Conservation (phyloP, 306 rosid genomes). For the Gleditsia sinensis region DNA sequence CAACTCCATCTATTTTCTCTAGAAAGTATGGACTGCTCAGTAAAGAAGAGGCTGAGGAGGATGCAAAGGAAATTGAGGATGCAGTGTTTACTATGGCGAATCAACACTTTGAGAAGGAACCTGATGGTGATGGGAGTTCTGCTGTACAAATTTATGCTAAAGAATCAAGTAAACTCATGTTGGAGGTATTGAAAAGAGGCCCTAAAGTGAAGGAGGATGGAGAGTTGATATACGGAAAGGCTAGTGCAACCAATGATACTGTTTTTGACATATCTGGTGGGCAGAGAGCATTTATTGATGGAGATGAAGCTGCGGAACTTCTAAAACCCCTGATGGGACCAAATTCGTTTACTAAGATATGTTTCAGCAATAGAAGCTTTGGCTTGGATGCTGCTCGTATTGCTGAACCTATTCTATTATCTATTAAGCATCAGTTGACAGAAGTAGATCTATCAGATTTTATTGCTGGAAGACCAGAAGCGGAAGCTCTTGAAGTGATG, state of each 20-base stretch:
- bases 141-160: constrained; percentile 89
- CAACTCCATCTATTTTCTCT: constrained; percentile 83
- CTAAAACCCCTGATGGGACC: constrained; percentile 59
- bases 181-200: constrained; percentile 84
- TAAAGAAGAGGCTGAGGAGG: constrained; percentile 77
- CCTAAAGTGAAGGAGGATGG: constrained; percentile 62
- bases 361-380: constrained; percentile 87
- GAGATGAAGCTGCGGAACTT: constrained; percentile 72
- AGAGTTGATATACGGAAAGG: constrained; percentile 45
- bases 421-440: constrained; percentile 65
- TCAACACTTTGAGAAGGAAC: constrained; percentile 78
- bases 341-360: constrained; percentile 61
- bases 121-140: constrained; percentile 83
- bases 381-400: constrained; percentile 79
- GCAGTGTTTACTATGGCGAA: constrained; percentile 64
- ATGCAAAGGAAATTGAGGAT: constrained; percentile 67
- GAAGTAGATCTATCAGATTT: constrained; percentile 85
- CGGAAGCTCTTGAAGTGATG: constrained; percentile 86
- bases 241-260: constrained; percentile 38
- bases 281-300: constrained; percentile 65
- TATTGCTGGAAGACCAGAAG: constrained; percentile 84
- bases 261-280: constrained; percentile 87
- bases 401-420: constrained; percentile 66
- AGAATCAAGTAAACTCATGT: constrained; percentile 88
- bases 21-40: constrained; percentile 78